These are phyloP conservation scores for Eragrostis nindensis DNA, from an alignment of 176 grass and related monocot species.

Conservation along the genomic window DNA sequence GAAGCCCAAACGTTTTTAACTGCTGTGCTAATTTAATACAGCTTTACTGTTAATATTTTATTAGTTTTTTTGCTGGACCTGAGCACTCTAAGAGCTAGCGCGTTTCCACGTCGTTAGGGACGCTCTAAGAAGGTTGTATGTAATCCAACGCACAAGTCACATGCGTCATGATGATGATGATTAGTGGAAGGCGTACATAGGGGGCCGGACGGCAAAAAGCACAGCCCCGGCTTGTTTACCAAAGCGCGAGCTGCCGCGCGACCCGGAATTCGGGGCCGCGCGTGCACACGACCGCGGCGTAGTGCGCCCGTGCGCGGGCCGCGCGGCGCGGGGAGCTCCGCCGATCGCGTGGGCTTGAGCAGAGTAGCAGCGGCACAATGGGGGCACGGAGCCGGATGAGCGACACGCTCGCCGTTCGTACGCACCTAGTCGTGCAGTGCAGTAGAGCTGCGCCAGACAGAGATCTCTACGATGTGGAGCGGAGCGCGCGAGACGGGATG, in stretches of 20 bases:
- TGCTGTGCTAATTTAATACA: too few species aligned
- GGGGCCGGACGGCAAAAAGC: not conserved
- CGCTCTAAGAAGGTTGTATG: too few species aligned
- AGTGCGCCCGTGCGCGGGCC: constrained; percentile 22
- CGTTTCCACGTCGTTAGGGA: too few species aligned
- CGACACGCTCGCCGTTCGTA: too few species aligned
- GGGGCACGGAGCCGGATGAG: not conserved
- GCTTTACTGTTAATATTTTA: too few species aligned
- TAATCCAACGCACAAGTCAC: not conserved
- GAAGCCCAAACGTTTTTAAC: too few species aligned
- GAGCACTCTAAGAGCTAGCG: too few species aligned
- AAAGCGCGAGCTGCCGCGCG: constrained; percentile 1
- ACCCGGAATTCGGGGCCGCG: constrained; percentile 32
- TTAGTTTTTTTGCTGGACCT: too few species aligned
- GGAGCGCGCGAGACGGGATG: too few species aligned
- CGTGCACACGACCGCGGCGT: constrained; percentile 34
- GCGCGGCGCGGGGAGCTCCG: not conserved
- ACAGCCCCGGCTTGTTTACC: not conserved
- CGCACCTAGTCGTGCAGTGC: too few species aligned
- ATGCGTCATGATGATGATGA: constrained; percentile 9
- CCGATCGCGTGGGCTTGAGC: not conserved
- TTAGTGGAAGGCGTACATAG: not conserved
- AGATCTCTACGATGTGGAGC: too few species aligned
- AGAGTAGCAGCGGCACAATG: not conserved
- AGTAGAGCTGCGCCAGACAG: too few species aligned